These are phyloP conservation scores for Chytriomyces confervae DNA, from an alignment of 192 early-diverging fungal genomes.

Conservation along the genomic window DNA sequence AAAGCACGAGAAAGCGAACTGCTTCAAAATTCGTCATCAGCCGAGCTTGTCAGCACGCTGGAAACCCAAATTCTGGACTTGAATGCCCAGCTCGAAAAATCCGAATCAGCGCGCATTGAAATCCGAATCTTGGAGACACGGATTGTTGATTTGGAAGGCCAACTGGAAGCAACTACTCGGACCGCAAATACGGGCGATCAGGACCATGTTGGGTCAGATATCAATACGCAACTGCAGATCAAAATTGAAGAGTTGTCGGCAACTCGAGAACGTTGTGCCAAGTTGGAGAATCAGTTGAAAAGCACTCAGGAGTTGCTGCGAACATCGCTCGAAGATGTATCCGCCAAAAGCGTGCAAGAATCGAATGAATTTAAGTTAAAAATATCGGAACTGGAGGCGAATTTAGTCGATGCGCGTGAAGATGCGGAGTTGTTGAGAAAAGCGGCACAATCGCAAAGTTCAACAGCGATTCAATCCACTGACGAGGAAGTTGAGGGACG, in stretches of 20 bases:
- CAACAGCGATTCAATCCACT: not conserved
- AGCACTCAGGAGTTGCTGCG: not conserved
- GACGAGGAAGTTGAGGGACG: not conserved
- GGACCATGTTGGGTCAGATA: not conserved
- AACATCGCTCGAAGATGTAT: too few species aligned
- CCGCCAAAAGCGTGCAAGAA: too few species aligned
- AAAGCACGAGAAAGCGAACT: too few species aligned
- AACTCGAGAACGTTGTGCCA: not conserved
- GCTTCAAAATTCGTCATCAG: too few species aligned
- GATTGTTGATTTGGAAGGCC: slow-evolving; percentile 13
- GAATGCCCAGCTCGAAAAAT: too few species aligned
- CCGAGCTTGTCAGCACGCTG: too few species aligned
- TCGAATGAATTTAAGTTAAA: too few species aligned
- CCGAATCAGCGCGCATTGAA: too few species aligned
- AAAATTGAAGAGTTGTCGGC: not conserved
- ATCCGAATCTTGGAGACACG: not conserved
- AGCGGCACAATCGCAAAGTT: not conserved
- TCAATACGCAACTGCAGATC: slow-evolving; percentile 11
- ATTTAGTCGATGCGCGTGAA: not conserved
- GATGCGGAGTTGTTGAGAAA: too few species aligned
- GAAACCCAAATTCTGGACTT: too few species aligned
- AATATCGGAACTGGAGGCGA: not conserved
- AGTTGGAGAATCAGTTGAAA: slow-evolving; percentile 7
- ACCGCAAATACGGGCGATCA: not conserved
- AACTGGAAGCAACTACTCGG: not conserved